A percentile compares a stretch with the other conserved stretches of the same genome.
Conservation (phyloP, 2,329 filamentous ascomycete genomes). For the Laburnicola sp. region DNA sequence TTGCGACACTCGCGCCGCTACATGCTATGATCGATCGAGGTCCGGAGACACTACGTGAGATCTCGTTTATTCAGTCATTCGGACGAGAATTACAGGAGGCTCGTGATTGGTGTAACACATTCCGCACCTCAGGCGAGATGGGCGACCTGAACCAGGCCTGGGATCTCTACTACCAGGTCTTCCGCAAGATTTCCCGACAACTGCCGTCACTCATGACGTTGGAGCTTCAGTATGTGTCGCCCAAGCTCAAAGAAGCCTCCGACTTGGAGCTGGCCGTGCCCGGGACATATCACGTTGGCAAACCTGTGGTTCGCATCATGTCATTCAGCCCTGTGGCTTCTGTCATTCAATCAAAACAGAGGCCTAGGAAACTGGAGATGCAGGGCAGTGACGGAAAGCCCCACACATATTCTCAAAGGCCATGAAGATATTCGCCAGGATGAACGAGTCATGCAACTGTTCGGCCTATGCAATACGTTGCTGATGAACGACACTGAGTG, state of each 20-base stretch:
- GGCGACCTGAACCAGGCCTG: constrained; percentile 97
- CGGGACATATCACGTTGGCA: constrained; percentile 83
- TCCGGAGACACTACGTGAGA: constrained; percentile 89
- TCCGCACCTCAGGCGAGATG: constrained; percentile 83
- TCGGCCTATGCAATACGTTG: constrained; percentile 95
- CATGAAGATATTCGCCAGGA: constrained; percentile 99
- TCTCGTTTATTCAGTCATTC: constrained; percentile 97
- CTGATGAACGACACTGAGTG: constrained; percentile 92
- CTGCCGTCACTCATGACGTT: constrained; percentile 88
- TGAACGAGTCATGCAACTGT: constrained; percentile 98
- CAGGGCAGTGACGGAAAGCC: constrained; percentile 84
- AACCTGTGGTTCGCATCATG: constrained; percentile 79
- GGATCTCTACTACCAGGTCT: constrained; percentile 99
- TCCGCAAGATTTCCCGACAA: constrained; percentile 92
- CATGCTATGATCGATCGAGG: constrained; percentile 90
- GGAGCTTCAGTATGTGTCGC: constrained; percentile 95
- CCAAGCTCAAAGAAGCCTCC: constrained; percentile 81
- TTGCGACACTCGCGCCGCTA: constrained; percentile 82
- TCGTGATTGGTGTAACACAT: constrained; percentile 92
- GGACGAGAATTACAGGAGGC: constrained; percentile 93
- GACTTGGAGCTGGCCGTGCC: constrained; percentile 94
- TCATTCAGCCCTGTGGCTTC: constrained; percentile 88
- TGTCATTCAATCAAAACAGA: constrained; percentile 96
- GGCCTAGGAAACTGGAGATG: constrained; percentile 84
- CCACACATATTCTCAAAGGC: constrained; percentile 92